Percentiles rank a stretch among this genome's conserved stretches.
Evolutionary conservation across 2,329 filamentous ascomycete genomes (phyloP).

Genomic region (Phyllosticta citrichinensis): DNA sequence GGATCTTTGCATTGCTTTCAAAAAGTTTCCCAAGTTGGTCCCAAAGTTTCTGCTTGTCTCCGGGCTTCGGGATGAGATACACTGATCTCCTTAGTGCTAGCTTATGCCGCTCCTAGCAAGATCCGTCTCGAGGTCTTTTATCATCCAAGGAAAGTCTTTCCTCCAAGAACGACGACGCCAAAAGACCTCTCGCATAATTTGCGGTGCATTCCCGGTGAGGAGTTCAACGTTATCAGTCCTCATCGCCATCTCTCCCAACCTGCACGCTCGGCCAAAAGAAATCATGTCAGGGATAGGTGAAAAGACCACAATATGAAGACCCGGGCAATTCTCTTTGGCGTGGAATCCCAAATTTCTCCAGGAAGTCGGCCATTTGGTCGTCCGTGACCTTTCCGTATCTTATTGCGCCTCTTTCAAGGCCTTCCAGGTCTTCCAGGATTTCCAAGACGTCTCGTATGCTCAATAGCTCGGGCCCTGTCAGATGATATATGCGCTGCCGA

Average conservation of each 20-base stretch:
- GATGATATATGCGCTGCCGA: not conserved
- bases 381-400: not conserved
- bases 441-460: not conserved
- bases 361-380: not conserved
- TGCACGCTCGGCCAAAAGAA: not conserved
- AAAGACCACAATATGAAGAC: not conserved
- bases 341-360: not conserved
- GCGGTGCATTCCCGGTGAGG: not conserved
- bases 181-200: not conserved
- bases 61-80: not conserved
- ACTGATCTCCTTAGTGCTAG: not conserved
- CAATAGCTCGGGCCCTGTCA: conserved; percentile 7
- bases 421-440: not conserved
- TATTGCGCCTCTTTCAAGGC: not conserved
- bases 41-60: not conserved
- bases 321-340: not conserved
- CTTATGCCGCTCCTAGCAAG: not conserved
- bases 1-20: too few species aligned
- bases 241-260: conserved; percentile 6
- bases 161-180: not conserved
- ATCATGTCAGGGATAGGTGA: conserved; percentile 3
- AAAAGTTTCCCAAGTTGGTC: too few species aligned
- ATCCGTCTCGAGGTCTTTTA: not conserved
- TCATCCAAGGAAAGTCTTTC: not conserved
- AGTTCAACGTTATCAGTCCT: conserved; percentile 1